Base-by-base conservation (phyloP, 345 rosid species). In the Citrus australasica region DNA sequence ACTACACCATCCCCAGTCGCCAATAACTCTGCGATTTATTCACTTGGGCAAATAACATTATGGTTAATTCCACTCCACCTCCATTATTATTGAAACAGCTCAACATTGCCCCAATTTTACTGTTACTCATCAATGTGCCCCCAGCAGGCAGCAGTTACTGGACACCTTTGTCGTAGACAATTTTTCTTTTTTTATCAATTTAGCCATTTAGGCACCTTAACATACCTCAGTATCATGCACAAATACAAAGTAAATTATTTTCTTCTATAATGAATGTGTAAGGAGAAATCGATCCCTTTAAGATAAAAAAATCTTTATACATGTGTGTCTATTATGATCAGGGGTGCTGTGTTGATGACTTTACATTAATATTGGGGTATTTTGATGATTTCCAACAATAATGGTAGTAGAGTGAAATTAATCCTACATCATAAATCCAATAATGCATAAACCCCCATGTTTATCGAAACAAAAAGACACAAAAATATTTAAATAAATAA, bases 11-110 rank as follows among this genome's bases (percentile, higher is more conserved):
- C 33, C 2, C 21, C 33, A 63, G 51, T 80, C 81, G 79, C 59
- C 75, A 62, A 69, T 66, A 40, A 58, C 77, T 67, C 82, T 75
- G 74, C 75, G 74, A 72, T 27, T 40, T 22, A 6, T 37, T 13
- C n/a, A 21, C 40, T 19, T 1, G 13, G 17, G 51, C 51, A 46
- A 46, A 13, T 11, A 11, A 46, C 51, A 3, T 46, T 3, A 46
- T 46, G 58, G 58, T 53, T 53, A 53, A 53, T 53, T 53, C 22
- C 8, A 17, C 58, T 53, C 22, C 21, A 53, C 58, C 22, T 19
- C 58, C 11, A 53, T 17, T 17, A 53, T 53, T 53, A 53, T 53
- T 53, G 58, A 53, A 53, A 53, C 19, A 53, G 22, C 6, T 53
- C 22, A 53, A 53, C 6, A 1, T 6, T 16, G 2, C 58, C 3